Percentiles rank a stretch among this genome's conserved stretches.
Evolutionary conservation across 2,329 filamentous ascomycete genomes (phyloP).

Genomic region (Graphiopsis chlorocephala): DNA sequence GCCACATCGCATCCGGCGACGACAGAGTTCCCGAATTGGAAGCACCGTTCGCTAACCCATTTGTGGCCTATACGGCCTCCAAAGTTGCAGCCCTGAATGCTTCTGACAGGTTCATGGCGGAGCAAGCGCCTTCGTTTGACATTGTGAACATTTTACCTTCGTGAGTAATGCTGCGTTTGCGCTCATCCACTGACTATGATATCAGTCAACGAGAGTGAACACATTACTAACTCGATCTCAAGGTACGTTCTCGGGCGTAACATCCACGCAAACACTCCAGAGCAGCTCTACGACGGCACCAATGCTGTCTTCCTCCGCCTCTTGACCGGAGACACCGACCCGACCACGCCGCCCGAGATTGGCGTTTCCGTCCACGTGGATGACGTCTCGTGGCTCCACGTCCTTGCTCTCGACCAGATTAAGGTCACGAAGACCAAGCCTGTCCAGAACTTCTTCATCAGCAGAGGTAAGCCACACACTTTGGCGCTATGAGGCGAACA

Average conservation of each 20-base stretch:
- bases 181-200: background rate
- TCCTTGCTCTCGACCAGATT: conserved; percentile 23
- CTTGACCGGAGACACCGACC: conserved; percentile 18
- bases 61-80: conserved; percentile 19
- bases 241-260: conserved; percentile 25
- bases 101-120: conserved; percentile 18
- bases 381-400: conserved; percentile 32
- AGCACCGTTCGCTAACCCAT: background rate
- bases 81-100: conserved; percentile 22
- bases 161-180: conserved; percentile 8
- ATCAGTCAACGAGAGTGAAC: background rate
- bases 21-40: background rate
- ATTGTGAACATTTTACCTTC: conserved; percentile 22
- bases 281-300: conserved; percentile 20
- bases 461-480: background rate
- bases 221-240: background rate
- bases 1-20: background rate
- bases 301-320: conserved; percentile 20
- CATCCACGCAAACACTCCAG: conserved; percentile 22
- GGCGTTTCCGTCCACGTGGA: conserved; percentile 21
- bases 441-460: conserved; percentile 6
- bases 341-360: conserved; percentile 18
- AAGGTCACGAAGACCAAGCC: background rate
- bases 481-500: too few relatives aligned
- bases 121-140: conserved; percentile 23